Evolutionary conservation across 371 early-diverging fungal species (phyloP).

Genomic region (Nematocida displodere): DNA sequence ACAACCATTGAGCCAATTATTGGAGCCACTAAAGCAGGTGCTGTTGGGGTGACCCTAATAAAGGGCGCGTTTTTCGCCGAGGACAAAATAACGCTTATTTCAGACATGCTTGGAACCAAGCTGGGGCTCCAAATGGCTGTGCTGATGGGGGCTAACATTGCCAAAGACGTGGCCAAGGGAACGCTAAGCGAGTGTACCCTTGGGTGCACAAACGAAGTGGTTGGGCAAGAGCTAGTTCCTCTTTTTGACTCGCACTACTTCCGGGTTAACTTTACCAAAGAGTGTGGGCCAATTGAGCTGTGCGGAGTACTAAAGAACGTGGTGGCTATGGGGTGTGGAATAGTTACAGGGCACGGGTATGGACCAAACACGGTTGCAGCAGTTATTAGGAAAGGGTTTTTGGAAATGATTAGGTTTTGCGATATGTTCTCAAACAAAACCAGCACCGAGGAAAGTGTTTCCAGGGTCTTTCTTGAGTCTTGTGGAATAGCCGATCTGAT

Average conservation of each 20-base stretch:
- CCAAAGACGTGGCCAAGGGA: constrained; percentile 83
- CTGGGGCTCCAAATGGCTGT: constrained; percentile 74
- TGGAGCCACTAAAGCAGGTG: constrained; percentile 69
- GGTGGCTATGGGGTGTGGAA: constrained; percentile 89
- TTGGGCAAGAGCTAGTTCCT: constrained; percentile 72
- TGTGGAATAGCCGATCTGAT: constrained; percentile 82
- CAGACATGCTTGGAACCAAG: constrained; percentile 73
- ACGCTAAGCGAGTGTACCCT: constrained; percentile 83
- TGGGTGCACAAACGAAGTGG: constrained; percentile 69
- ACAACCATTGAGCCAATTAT: constrained; percentile 73
- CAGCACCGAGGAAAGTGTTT: constrained; percentile 72
- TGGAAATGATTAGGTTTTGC: constrained; percentile 86
- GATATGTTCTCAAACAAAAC: constrained; percentile 73
- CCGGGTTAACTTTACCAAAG: constrained; percentile 73
- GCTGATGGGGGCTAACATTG: constrained; percentile 95
- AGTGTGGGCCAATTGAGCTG: constrained; percentile 82
- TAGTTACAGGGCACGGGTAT: constrained; percentile 76
- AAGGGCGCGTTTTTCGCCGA: constrained; percentile 66
- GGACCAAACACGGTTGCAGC: constrained; percentile 92
- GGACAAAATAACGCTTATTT: constrained; percentile 73
- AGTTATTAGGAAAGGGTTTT: constrained; percentile 82
- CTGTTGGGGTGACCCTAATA: constrained; percentile 81
- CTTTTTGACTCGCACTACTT: constrained; percentile 80
- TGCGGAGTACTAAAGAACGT: constrained; percentile 96
- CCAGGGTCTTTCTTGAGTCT: constrained; percentile 70